Evolutionary conservation across 2,329 filamentous ascomycete genomes (phyloP).

Genomic region (Claviceps capensis): DNA sequence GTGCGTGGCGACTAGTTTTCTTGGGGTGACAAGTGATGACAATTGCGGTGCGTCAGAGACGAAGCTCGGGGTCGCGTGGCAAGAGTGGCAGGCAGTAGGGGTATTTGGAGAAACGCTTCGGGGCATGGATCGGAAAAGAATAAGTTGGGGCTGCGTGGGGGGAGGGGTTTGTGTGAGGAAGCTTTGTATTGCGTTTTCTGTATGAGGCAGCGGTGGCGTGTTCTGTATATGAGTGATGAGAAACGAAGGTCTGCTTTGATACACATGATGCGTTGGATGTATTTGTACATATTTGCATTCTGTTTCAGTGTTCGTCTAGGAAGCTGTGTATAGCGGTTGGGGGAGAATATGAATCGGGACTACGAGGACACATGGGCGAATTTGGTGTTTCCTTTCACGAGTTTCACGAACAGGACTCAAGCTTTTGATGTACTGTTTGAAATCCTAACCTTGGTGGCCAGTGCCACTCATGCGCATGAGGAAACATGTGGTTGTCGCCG

Average conservation of each 20-base stretch:
- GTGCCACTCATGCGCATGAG: too few species aligned
- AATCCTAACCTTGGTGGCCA: too few species aligned
- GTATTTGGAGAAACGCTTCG: constrained; percentile 9
- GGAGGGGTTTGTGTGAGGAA: constrained; percentile 22
- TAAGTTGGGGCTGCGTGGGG: constrained; percentile 25
- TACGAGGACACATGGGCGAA: too few species aligned
- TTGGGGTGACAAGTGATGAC: neutral
- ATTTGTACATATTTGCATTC: too few species aligned
- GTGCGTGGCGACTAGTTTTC: neutral
- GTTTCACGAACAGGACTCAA: too few species aligned
- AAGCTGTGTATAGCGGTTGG: too few species aligned
- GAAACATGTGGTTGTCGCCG: too few species aligned
- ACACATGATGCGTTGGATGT: too few species aligned
- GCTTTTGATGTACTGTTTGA: too few species aligned
- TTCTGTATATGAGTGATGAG: constrained; percentile 1
- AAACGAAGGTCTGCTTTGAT: neutral
- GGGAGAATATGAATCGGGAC: too few species aligned
- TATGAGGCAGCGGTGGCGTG: neutral
- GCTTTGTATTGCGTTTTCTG: neutral
- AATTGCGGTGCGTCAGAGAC: constrained; percentile 32
- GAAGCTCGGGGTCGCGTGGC: constrained; percentile 35
- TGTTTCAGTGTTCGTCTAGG: too few species aligned
- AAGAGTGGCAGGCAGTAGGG: constrained; percentile 21
- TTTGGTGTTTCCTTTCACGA: too few species aligned
- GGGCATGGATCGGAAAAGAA: constrained; percentile 17